These are phyloP conservation scores for Sanguinoderma infundibulare DNA, from an alignment of 1,284 basidiomycete species.

Conservation along the genomic window DNA sequence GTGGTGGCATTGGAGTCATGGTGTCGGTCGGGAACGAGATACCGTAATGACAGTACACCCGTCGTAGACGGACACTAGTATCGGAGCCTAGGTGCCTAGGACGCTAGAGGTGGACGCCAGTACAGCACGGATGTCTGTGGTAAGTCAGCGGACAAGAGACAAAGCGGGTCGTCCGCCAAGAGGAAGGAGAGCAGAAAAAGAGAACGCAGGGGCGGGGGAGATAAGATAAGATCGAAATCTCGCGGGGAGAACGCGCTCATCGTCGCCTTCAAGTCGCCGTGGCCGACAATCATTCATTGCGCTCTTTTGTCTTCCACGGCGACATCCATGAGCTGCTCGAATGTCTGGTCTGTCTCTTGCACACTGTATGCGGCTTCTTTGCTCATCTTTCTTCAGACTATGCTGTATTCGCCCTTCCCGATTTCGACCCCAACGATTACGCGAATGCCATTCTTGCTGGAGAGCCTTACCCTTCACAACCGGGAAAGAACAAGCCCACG, in stretches of 20 bases:
- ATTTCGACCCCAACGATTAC: constrained; percentile 88
- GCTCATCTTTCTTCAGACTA: constrained; percentile 51
- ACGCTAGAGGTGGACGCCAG: neutral
- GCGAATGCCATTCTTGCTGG: constrained; percentile 87
- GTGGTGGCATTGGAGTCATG: neutral
- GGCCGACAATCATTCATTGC: neutral
- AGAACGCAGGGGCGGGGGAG: neutral
- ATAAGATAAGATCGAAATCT: constrained; percentile 14
- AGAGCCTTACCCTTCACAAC: constrained; percentile 64
- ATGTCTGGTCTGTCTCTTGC: constrained; percentile 31
- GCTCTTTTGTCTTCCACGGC: constrained; percentile 12
- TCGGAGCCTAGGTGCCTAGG: neutral
- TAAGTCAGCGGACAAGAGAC: neutral
- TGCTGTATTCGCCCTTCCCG: constrained; percentile 64
- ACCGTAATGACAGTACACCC: neutral
- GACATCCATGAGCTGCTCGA: constrained; percentile 18
- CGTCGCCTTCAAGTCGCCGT: neutral
- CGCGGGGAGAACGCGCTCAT: neutral
- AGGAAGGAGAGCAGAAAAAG: neutral
- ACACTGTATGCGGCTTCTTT: neutral
- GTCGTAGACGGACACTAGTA: neutral
- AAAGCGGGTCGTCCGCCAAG: neutral
- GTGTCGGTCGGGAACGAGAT: neutral
- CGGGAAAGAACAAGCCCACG: constrained; percentile 33
- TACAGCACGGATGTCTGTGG: neutral